A percentile compares a stretch with the other conserved stretches of the same genome.
phyloP scores from a whole-genome alignment of 2,329 filamentous ascomycete species.

The Trematosphaeria pertusa region DNA sequence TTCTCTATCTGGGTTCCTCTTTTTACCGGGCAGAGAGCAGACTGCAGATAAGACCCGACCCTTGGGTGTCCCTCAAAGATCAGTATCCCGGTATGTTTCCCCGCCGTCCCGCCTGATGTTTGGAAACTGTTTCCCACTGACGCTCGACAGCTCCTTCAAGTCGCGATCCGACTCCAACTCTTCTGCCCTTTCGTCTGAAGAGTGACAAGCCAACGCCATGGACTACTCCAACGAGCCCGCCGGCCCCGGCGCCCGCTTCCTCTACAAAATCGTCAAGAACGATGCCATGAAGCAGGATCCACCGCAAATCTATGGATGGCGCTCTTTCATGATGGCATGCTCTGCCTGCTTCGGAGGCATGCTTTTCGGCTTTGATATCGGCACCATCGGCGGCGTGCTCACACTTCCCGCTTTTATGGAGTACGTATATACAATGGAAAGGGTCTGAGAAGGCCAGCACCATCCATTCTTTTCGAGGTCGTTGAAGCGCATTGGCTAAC shows the following conservation, averaged over 20 bases:
- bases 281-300: constrained; percentile 74
- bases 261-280: constrained; percentile 68
- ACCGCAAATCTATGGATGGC: constrained; percentile 73
- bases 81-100: too few relatives aligned
- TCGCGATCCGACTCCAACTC: too few relatives aligned
- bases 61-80: too few relatives aligned
- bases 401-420: constrained; percentile 65
- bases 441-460: neutral
- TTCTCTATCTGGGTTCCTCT: too few relatives aligned
- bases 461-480: neutral
- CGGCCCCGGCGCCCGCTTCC: constrained; percentile 47
- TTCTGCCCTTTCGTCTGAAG: too few relatives aligned
- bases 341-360: constrained; percentile 74
- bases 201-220: neutral
- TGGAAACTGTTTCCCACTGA: too few relatives aligned
- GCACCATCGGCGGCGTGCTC: constrained; percentile 72
- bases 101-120: too few relatives aligned
- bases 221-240: constrained; percentile 12
- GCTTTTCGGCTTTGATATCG: constrained; percentile 71
- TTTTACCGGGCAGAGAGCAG: too few relatives aligned
- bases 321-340: constrained; percentile 68
- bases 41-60: too few relatives aligned
- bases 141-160: too few relatives aligned
- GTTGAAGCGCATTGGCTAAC: constrained; percentile 22
- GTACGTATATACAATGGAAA: too few relatives aligned